Conservation (phyloP, 1,284 basidiomycete species). For the Abortiporus biennis region DNA sequence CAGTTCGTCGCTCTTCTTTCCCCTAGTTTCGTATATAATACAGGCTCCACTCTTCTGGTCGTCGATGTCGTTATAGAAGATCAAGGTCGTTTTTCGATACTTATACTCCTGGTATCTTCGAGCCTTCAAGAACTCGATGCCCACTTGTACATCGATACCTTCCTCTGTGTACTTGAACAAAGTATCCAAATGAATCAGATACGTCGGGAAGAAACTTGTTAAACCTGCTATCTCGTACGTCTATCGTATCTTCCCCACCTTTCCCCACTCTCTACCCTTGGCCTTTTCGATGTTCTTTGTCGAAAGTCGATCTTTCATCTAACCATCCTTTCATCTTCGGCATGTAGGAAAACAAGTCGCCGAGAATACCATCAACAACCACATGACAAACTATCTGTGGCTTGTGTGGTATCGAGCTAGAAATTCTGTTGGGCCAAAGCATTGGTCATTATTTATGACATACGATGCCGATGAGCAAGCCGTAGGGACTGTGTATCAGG, state of each 20-base stretch:
- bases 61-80: too few relatives aligned
- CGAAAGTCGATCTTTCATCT: background rate
- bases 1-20: too few relatives aligned
- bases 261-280: background rate
- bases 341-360: background rate
- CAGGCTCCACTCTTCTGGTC: too few relatives aligned
- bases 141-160: too few relatives aligned
- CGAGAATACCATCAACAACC: background rate
- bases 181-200: background rate
- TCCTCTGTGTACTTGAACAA: too few relatives aligned
- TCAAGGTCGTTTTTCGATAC: too few relatives aligned
- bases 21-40: too few relatives aligned
- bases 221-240: too few relatives aligned
- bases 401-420: constrained; percentile 17
- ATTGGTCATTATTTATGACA: constrained; percentile 16
- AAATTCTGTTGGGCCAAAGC: constrained; percentile 13
- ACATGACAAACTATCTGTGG: constrained; percentile 16
- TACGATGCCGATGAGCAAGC: constrained; percentile 17
- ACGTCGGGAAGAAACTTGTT: background rate
- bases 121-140: too few relatives aligned
- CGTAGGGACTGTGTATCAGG: constrained; percentile 15
- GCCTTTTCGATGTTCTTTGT: background rate
- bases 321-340: background rate
- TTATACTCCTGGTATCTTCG: too few relatives aligned
- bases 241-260: background rate